Conservation (phyloP, 2,329 filamentous ascomycete species). For the Pseudogymnoascus sp. region DNA sequence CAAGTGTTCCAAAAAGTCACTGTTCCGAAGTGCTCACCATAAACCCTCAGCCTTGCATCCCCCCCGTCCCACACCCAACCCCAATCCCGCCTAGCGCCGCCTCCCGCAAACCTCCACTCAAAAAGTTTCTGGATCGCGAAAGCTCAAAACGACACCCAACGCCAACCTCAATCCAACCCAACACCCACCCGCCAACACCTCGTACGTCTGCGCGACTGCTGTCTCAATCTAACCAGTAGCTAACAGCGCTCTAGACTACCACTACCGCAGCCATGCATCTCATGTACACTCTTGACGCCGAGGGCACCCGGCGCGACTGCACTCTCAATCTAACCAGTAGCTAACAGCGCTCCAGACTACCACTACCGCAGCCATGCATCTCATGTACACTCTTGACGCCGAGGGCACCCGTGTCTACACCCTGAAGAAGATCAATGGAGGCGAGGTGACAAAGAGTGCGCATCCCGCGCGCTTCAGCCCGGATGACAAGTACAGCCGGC, state of each 20-base stretch:
- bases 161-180: neutral
- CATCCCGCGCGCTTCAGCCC: slow-evolving; percentile 95
- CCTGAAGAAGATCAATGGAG: slow-evolving; percentile 77
- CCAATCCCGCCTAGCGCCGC: neutral
- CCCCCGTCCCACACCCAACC: neutral
- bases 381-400: slow-evolving; percentile 78
- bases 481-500: slow-evolving; percentile 97
- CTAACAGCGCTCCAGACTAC: neutral
- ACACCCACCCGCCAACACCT: neutral
- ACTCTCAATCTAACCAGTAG: neutral
- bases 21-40: neutral
- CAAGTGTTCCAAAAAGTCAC: neutral
- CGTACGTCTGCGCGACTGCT: neutral
- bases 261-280: slow-evolving; percentile 48
- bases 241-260: neutral
- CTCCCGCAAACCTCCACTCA: neutral
- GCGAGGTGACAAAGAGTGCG: slow-evolving; percentile 87
- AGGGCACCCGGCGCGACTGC: slow-evolving; percentile 88
- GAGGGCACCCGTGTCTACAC: slow-evolving; percentile 89
- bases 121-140: neutral
- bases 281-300: slow-evolving; percentile 76
- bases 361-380: slow-evolving; percentile 45
- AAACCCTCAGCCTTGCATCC: neutral
- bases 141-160: neutral
- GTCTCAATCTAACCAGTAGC: neutral